Base-by-base conservation (phyloP, 2,329 filamentous ascomycete genomes). In the Acrocalymma vagum region DNA sequence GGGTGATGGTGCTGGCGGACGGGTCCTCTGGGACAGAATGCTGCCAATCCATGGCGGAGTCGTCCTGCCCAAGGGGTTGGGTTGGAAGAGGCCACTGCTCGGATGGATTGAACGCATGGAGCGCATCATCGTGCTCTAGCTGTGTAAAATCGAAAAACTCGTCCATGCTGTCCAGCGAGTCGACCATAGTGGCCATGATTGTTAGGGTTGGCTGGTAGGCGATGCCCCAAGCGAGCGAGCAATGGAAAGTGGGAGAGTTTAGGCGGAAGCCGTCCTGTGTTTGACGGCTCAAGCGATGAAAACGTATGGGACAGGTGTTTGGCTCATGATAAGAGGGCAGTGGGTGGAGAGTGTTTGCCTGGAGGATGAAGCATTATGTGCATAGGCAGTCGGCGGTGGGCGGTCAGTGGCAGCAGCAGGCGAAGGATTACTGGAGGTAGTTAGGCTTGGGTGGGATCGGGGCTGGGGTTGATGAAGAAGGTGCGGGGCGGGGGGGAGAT, bases 61-160 rank as follows among this genome's bases (percentile, higher is more conserved):
- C 44, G 27, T 48, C 28, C 9, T 48, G 38, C 14, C 23, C 11
- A 10, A 34, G 16, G 18, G 15, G 13, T 10, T 23, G 37, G 3
- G 23, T 5, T 9, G 44, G 18, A 16, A 30, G n/a, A 29, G 38
- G 20, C 8, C 29, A 35, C 14, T 44, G 26, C 9, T 15, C 17
- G 22, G n/a, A 6, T 13, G 13, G 30, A 28, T 16, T 20, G 22
- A 14, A 15, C 17, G 13, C 17, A 34, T 51, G 39, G n/a, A 29
- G 6, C 16, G 26, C 42, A 28, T 40, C 36, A 33, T 65, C 55
- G 11, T 47, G 42, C 18, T 66, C 62, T 23, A 66, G 44, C 16
- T 50, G 52, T n/a, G 53, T 49, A 44, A 68, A 68, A 40, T 68
- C 65, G 40, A 68, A 68, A 53, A 68, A 68, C 26, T 67, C 65